Conservation (phyloP, 192 early-diverging fungal species). For the Irineochytrium annulatum region DNA sequence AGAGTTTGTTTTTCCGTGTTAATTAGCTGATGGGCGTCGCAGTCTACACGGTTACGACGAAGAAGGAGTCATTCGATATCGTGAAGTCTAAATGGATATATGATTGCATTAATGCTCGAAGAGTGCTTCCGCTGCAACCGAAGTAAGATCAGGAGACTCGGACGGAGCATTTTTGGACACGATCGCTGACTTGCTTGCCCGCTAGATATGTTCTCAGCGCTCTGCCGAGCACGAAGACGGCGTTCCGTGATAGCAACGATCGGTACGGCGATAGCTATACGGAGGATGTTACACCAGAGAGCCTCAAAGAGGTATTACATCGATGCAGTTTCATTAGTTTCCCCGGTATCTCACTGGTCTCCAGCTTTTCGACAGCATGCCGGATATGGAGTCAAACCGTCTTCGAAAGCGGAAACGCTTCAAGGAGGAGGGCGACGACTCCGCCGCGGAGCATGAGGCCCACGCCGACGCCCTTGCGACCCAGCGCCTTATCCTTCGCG, state of each 20-base stretch:
- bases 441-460: too few species aligned
- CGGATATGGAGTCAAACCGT: background rate
- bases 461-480: too few species aligned
- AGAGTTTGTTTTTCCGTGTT: constrained; percentile 1
- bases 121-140: constrained; percentile 55
- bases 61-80: constrained; percentile 55
- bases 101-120: constrained; percentile 51
- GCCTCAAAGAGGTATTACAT: constrained; percentile 50
- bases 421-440: background rate
- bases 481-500: too few species aligned
- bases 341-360: background rate
- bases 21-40: constrained; percentile 13
- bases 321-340: background rate
- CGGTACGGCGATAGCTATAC: constrained; percentile 65
- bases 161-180: constrained; percentile 6
- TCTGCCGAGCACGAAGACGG: constrained; percentile 41
- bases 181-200: constrained; percentile 11
- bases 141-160: constrained; percentile 40
- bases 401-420: background rate
- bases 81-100: constrained; percentile 61
- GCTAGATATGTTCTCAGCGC: constrained; percentile 58
- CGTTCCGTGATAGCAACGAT: constrained; percentile 59
- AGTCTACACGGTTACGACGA: constrained; percentile 53
- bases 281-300: constrained; percentile 45
- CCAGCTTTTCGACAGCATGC: constrained; percentile 2